Base-by-base conservation (phyloP, 371 early-diverging fungal genomes). In the Mortierella sp. region DNA sequence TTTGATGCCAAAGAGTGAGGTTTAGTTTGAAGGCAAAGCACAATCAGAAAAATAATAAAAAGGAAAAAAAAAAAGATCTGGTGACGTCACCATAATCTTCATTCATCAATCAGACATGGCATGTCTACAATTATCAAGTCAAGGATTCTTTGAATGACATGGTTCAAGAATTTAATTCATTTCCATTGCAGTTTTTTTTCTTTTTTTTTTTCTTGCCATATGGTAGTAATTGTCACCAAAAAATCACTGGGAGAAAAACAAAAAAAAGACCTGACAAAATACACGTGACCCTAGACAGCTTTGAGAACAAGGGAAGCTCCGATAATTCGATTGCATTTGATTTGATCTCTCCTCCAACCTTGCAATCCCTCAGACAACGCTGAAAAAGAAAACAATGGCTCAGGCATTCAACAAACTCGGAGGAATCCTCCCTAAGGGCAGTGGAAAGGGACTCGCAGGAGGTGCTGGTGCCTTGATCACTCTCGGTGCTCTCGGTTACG, bases 401-500 rank as follows among this genome's bases (percentile, higher is more conserved):
- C 89, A 90, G 84, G 90, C 88, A 71, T 89, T 89, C 66, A 88
- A 88, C 71, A 86, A 70, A 76, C 86, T 91, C 76, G 87, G 89
- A 69, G 88, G 87, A 17, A 83, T 89, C 82, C 86, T 90, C 82
- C 91, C 90, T 63, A 86, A 88, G 76, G 89, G 89, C 63, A 78
- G 85, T 55, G 89, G 90, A 47, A 92, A 89, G 71, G 93, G 93
- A 23, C 32, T 91, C 54, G 85, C 90, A 56, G 86, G 86, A 28
- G 89, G 90, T 49, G 86, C 87, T 35, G 93, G 94, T 78, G 91
- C 92, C 49, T 61, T 93, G 65, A 70, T 91, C 75, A 88, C 89
- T 37, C 83, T 94, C n/a, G 93, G 92, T 65, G 89, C 87, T 78
- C 76, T 91, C 32, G 95, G 90, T 29, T 86, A 90, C 57, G 93